Conservation (phyloP, 768 basidiomycete species). For the Cystofilobasidium ferigula region DNA sequence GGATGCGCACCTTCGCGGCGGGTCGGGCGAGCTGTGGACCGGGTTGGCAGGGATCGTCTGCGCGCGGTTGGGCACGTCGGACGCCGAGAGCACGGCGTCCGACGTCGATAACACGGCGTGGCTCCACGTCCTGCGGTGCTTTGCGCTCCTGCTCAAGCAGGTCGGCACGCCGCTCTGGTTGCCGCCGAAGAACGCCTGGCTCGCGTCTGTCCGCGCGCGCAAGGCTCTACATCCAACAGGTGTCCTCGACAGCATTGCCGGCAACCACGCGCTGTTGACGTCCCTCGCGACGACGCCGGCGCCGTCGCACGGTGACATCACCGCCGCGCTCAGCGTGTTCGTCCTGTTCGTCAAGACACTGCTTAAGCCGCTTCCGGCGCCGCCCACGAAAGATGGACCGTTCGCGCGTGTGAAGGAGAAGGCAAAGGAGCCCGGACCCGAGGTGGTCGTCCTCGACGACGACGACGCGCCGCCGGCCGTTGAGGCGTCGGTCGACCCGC, state of each 20-base stretch:
- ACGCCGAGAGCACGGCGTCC: background rate
- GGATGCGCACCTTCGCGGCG: background rate
- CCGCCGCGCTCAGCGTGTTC: background rate
- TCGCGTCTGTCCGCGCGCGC: background rate
- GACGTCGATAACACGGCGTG: background rate
- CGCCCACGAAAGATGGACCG: conserved; percentile 11
- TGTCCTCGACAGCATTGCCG: conserved; percentile 70
- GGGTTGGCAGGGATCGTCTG: conserved; percentile 1
- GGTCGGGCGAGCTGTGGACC: conserved; percentile 4
- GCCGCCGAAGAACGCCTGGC: conserved; percentile 47
- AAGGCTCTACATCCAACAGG: conserved; percentile 46
- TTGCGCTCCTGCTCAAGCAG: conserved; percentile 52
- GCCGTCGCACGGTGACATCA: conserved; percentile 15
- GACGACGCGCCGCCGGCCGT: conserved; percentile 22
- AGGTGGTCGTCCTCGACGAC: conserved; percentile 24
- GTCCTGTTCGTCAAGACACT: conserved; percentile 9
- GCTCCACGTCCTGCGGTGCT: conserved; percentile 45
- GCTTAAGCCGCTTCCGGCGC: background rate
- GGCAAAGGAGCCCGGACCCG: conserved; percentile 37
- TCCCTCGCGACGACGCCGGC: conserved; percentile 27
- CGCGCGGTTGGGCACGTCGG: conserved; percentile 1
- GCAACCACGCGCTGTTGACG: conserved; percentile 46
- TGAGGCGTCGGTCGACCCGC: conserved; percentile 42
- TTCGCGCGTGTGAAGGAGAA: conserved; percentile 18
- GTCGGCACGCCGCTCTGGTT: conserved; percentile 54